phyloP scores from a whole-genome alignment of 345 rosid genomes.

The Ceriops tagal region DNA sequence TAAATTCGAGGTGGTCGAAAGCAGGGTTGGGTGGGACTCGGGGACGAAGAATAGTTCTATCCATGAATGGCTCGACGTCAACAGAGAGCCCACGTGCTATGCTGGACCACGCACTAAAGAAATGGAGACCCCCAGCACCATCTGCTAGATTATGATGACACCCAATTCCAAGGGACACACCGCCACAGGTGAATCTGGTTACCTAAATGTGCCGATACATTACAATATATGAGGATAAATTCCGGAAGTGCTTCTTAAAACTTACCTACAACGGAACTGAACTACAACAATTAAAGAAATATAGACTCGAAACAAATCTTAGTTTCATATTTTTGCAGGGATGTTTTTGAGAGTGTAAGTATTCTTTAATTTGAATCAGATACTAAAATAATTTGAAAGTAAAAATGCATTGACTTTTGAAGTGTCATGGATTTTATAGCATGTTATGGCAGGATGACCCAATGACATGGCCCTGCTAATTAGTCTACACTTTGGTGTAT shows the following conservation, averaged over 20 bases:
- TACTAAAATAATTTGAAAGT: too few species aligned
- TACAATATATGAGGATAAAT: too few species aligned
- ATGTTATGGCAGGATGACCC: not conserved
- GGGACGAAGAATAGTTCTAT: slow-evolving; percentile 8
- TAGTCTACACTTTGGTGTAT: not conserved
- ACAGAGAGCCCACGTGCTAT: slow-evolving; percentile 5
- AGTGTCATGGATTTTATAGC: not conserved
- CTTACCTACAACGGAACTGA: too few species aligned
- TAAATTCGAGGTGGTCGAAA: slow-evolving; percentile 4
- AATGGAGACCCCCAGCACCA: not conserved
- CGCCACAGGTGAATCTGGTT: slow-evolving; percentile 15
- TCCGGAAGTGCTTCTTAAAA: too few species aligned
- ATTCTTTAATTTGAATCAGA: too few species aligned
- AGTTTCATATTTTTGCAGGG: too few species aligned
- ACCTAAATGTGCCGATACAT: not conserved
- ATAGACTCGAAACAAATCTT: too few species aligned
- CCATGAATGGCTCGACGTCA: not conserved
- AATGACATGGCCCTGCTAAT: not conserved
- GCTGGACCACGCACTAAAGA: slow-evolving; percentile 10
- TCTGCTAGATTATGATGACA: slow-evolving; percentile 12
- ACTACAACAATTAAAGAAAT: too few species aligned
- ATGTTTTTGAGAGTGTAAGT: too few species aligned
- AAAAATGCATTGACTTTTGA: too few species aligned
- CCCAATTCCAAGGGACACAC: slow-evolving; percentile 11
- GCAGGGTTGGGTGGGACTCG: not conserved